Conservation (phyloP, 768 basidiomycete species). For the Termitomyces titanicus region DNA sequence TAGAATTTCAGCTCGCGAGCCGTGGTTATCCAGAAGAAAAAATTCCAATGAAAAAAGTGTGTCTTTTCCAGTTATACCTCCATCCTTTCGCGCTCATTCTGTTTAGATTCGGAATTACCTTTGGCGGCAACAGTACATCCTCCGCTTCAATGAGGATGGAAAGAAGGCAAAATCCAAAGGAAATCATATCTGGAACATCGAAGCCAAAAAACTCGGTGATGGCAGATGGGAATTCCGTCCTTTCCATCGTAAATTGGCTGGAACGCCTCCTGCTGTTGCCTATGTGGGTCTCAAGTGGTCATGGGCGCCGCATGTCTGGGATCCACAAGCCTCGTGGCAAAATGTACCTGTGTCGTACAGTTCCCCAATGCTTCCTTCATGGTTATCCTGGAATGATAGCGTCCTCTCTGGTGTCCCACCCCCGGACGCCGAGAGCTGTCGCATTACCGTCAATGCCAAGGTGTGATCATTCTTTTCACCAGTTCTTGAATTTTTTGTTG, state of each 20-base stretch:
- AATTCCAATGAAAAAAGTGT: conserved; percentile 94
- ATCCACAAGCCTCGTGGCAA: conserved; percentile 86
- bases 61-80: conserved; percentile 9
- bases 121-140: conserved; percentile 92
- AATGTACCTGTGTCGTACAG: conserved; percentile 77
- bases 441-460: conserved; percentile 73
- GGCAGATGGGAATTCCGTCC: conserved; percentile 85
- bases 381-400: conserved; percentile 88
- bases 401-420: conserved; percentile 79
- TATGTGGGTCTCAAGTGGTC: conserved; percentile 79
- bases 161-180: conserved; percentile 99
- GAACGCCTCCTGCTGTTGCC: conserved; percentile 76
- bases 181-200: conserved; percentile 99
- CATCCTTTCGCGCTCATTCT: conserved; percentile 4
- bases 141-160: conserved; percentile 97
- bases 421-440: conserved; percentile 69
- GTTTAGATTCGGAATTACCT: conserved; percentile 87
- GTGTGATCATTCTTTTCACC: conserved; percentile 35
- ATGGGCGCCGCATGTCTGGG: conserved; percentile 95
- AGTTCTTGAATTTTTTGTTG: background rate
- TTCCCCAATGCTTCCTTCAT: conserved; percentile 78
- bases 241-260: conserved; percentile 85
- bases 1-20: conserved; percentile 56
- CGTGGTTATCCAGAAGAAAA: conserved; percentile 92
- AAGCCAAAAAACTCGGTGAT: conserved; percentile 80